Evolutionary conservation across 257 asterid species (phyloP), one percentile per base, ranked within the genome.

Genomic region (Penstemon eatonii): DNA sequence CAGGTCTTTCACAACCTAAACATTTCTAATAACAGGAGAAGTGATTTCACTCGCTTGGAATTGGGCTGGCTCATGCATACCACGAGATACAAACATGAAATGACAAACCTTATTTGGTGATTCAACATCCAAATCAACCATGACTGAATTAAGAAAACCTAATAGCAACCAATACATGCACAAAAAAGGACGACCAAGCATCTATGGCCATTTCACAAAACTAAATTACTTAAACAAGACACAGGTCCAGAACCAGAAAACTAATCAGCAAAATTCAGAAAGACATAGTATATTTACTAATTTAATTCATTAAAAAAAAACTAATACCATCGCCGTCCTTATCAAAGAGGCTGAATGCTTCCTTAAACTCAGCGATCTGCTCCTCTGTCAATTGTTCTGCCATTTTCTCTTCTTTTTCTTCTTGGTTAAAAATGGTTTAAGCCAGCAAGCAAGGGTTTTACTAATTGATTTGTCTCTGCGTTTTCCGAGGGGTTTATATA

Each of bases 301-400:
- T 19, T 18, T 15, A 0, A 25, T 6, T 2, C 4, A 6, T 39
- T 12, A 25, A 18, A 25, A 25, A n/a, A 54, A 25, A 19, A 54
- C 0, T 6, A 7, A 25, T 8, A 56, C 61, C 61, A 56, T 56
- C 61, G 40, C 61, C 61, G 36, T 56, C 61, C 42, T 56, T 56
- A 36, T 56, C 61, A 18, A 56, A 56, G 11, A 56, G 61, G 6
- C 61, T 56, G 61, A 56, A 56, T 5, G 61, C 61, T 56, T 56
- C 61, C 61, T 56, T 56, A 42, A 56, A 56, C 61, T 56, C 61
- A 8, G 61, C 61, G 61, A 56, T 56, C 61, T 56, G 61, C 61
- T 56, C 61, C 41, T 56, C 61, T 42, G 61, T 56, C 61, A 56
- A 56, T 5, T 56, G 61, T 4, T 56, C 61, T 42, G 61, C 61